A percentile compares a stretch with the other conserved stretches of the same genome.
These are phyloP conservation scores for Pezicula radicicola DNA, from an alignment of 2,329 filamentous ascomycete species.

Conservation along the genomic window DNA sequence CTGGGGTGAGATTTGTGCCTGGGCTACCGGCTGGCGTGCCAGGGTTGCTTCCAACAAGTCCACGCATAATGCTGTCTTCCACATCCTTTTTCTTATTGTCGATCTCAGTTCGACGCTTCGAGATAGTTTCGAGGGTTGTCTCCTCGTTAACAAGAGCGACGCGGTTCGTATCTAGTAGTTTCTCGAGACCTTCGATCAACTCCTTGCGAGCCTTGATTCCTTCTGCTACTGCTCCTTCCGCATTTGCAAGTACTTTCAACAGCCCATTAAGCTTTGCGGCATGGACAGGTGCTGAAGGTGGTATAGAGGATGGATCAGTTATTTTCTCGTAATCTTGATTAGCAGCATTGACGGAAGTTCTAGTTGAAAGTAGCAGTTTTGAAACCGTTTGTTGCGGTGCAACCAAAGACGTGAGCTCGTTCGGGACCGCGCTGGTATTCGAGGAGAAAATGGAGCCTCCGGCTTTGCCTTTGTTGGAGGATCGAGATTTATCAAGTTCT, in stretches of 20 bases:
- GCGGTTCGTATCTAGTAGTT: constrained; percentile 72
- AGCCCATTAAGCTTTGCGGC: constrained; percentile 85
- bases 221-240: constrained; percentile 85
- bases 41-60: constrained; percentile 60
- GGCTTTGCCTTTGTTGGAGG: constrained; percentile 47
- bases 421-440: constrained; percentile 57
- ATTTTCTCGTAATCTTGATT: constrained; percentile 83
- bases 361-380: constrained; percentile 68
- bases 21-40: constrained; percentile 43
- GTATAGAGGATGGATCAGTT: constrained; percentile 63
- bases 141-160: constrained; percentile 69
- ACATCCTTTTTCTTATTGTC: constrained; percentile 85
- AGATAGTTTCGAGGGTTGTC: constrained; percentile 58
- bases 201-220: constrained; percentile 81
- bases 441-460: constrained; percentile 71
- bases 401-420: constrained; percentile 75
- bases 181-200: constrained; percentile 78
- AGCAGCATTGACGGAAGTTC: constrained; percentile 65
- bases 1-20: constrained; percentile 29
- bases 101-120: constrained; percentile 65
- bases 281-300: constrained; percentile 84
- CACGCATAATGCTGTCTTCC: constrained; percentile 86
- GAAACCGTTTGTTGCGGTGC: constrained; percentile 69
- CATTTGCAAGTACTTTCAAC: constrained; percentile 83
- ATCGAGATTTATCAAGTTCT: constrained; percentile 63